Evolutionary conservation across 176 grass and related monocot species (phyloP).

Genomic region (Canna indica): DNA sequence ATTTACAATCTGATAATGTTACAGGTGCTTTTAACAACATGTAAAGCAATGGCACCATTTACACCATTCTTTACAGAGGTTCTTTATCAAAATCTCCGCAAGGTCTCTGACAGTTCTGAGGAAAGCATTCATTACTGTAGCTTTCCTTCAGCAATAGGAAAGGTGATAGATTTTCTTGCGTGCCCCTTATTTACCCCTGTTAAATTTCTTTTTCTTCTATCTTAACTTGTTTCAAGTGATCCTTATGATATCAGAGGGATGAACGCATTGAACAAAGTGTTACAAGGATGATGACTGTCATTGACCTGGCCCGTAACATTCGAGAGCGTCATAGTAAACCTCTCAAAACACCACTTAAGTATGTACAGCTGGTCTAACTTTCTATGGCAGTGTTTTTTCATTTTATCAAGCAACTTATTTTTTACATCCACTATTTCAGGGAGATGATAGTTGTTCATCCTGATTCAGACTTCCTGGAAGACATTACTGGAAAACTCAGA

Average conservation of each 20-base stretch:
- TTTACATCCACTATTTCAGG: slow-evolving; percentile 37
- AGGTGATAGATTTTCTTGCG: slow-evolving; percentile 36
- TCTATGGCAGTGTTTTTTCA: neutral
- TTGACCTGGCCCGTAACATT: slow-evolving; percentile 93
- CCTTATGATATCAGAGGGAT: slow-evolving; percentile 50
- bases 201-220: slow-evolving; percentile 12
- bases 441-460: slow-evolving; percentile 98
- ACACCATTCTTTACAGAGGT: slow-evolving; percentile 98
- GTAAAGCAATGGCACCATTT: slow-evolving; percentile 88
- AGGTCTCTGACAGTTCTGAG: slow-evolving; percentile 52
- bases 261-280: slow-evolving; percentile 97
- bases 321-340: slow-evolving; percentile 85
- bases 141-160: slow-evolving; percentile 74
- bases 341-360: slow-evolving; percentile 97
- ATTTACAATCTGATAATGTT: slow-evolving; percentile 17
- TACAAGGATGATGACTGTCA: slow-evolving; percentile 93
- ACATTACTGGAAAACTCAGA: slow-evolving; percentile 87
- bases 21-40: slow-evolving; percentile 88
- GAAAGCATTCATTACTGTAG: slow-evolving; percentile 92
- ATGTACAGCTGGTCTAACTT: slow-evolving; percentile 15
- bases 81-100: slow-evolving; percentile 93
- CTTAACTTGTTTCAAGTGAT: slow-evolving; percentile 11
- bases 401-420: neutral
- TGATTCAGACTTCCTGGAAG: slow-evolving; percentile 80
- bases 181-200: neutral